Conservation (phyloP, 257 asterid species). For the Solanum clarkiae region DNA sequence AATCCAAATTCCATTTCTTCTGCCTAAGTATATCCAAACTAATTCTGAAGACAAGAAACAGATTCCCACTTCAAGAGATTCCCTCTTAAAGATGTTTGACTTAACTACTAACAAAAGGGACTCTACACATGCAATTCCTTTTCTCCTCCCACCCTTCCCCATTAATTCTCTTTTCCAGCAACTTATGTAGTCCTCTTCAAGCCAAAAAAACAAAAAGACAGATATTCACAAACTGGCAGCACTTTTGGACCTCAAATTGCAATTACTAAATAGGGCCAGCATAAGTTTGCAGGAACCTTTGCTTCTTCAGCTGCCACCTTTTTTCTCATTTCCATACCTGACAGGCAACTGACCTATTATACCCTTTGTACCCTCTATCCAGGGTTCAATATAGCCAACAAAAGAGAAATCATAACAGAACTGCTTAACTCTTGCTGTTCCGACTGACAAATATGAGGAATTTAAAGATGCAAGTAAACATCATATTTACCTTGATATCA, state of each 20-base stretch:
- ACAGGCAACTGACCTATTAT: neutral
- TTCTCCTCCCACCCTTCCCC: neutral
- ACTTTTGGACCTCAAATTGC: neutral
- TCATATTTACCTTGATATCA: slow-evolving; percentile 49
- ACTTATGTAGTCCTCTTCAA: neutral
- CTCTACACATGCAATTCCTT: neutral
- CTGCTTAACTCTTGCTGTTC: neutral
- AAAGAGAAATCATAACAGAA: neutral
- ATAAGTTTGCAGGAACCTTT: neutral
- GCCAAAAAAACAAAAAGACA: neutral
- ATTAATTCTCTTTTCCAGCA: neutral
- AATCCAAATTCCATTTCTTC: neutral
- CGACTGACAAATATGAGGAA: neutral
- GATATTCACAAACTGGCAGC: neutral
- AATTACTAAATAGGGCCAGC: neutral
- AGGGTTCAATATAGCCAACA: neutral
- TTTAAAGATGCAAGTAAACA: neutral
- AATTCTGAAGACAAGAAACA: neutral
- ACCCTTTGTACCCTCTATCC: neutral
- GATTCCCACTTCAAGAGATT: neutral
- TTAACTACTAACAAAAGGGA: neutral
- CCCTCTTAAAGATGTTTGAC: neutral
- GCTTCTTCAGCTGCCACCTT: neutral
- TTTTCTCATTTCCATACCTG: neutral
- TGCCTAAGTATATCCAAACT: neutral